Evolutionary conservation across 2,329 filamentous ascomycete species (phyloP).

Genomic region (Fusarium xyrophilum): DNA sequence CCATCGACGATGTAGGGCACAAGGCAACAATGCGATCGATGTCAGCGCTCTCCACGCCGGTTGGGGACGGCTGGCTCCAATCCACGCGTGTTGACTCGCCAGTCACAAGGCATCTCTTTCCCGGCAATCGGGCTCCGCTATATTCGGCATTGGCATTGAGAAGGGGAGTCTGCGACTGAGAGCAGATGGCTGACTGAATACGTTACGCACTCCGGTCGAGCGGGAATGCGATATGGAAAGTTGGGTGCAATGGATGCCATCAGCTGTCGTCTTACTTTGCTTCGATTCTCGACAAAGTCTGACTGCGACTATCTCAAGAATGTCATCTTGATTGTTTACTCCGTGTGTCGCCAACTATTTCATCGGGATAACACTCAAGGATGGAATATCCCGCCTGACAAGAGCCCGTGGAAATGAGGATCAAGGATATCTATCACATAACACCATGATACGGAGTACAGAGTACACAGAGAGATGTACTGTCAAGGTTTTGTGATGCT

Average conservation of each 20-base stretch:
- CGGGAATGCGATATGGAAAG: fast-evolving
- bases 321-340: neutral
- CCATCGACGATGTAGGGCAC: neutral
- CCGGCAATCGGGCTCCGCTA: neutral
- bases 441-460: neutral
- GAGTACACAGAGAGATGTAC: neutral
- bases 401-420: neutral
- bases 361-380: neutral
- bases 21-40: neutral
- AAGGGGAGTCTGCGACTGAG: neutral
- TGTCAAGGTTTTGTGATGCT: neutral
- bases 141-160: neutral
- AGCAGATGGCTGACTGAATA: neutral
- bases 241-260: neutral
- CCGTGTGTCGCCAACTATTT: neutral
- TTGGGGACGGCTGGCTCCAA: neutral
- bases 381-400: neutral
- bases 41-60: neutral
- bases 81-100: neutral
- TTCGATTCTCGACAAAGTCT: too few species aligned
- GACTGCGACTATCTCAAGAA: neutral
- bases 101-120: neutral
- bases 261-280: too few species aligned
- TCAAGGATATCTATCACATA: neutral
- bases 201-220: neutral